These are phyloP conservation scores for Quercus agrifolia DNA, from an alignment of 306 rosid genomes.

Conservation along the genomic window DNA sequence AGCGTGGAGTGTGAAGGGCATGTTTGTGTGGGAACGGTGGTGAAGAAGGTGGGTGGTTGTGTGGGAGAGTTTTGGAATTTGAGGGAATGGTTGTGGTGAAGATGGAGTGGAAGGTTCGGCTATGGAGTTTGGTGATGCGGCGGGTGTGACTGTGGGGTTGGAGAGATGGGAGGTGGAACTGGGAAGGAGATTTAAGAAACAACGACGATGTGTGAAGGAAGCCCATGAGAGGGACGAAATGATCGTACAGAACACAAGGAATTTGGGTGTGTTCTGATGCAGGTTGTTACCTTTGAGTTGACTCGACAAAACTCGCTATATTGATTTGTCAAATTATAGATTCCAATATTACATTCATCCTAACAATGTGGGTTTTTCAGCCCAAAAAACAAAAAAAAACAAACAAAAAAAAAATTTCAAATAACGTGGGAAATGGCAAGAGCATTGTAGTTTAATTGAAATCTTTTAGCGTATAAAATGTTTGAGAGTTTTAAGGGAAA, in stretches of 20 bases:
- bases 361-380: too few species aligned
- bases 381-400: too few species aligned
- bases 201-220: slow-evolving; percentile 8
- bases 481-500: too few species aligned
- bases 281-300: too few species aligned
- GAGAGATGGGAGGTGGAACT: not conserved
- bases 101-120: not conserved
- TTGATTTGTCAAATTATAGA: too few species aligned
- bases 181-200: slow-evolving; percentile 4
- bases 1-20: slow-evolving; percentile 30
- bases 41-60: not conserved
- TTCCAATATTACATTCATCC: too few species aligned
- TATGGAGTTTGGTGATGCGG: not conserved
- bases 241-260: not conserved
- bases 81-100: not conserved
- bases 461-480: too few species aligned
- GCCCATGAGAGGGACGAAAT: slow-evolving; percentile 7
- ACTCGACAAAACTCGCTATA: too few species aligned
- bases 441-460: too few species aligned
- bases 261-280: too few species aligned
- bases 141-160: slow-evolving; percentile 10
- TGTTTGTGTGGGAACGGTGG: not conserved
- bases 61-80: slow-evolving; percentile 21
- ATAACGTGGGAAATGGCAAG: too few species aligned
- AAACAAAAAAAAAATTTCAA: too few species aligned